These are phyloP conservation scores for Beauveria rudraprayagi DNA, from an alignment of 2,329 filamentous ascomycete genomes.

Conservation along the genomic window DNA sequence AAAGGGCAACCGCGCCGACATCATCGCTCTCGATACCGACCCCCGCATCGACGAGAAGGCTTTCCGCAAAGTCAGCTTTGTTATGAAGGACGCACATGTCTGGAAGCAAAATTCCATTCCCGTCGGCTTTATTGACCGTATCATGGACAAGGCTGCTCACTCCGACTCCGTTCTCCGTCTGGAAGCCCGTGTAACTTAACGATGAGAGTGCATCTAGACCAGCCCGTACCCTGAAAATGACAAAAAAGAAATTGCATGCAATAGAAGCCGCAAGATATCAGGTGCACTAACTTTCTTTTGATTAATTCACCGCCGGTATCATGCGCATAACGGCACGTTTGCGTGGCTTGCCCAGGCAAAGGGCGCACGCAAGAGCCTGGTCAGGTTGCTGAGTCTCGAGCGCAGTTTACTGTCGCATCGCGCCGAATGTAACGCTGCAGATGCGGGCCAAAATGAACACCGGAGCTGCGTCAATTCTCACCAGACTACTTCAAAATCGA, in stretches of 20 bases:
- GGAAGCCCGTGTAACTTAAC: not conserved
- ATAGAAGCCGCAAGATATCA: not conserved
- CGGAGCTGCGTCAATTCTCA: not conserved
- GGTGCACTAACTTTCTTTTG: not conserved
- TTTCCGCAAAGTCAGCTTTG: conserved; percentile 41
- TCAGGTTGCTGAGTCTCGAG: conserved; percentile 6
- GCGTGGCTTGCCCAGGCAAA: not conserved
- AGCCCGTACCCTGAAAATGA: not conserved
- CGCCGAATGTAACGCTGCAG: conserved; percentile 4
- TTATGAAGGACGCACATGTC: conserved; percentile 48
- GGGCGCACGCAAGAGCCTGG: not conserved
- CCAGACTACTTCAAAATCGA: not conserved
- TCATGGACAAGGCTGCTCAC: conserved; percentile 6
- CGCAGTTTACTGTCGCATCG: conserved; percentile 2
- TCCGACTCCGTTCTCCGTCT: not conserved
- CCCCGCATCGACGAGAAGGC: conserved; percentile 31
- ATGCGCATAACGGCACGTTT: not conserved
- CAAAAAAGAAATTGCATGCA: not conserved
- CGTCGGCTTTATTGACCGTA: conserved; percentile 9
- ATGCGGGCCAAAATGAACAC: conserved; percentile 7
- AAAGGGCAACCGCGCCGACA: conserved; percentile 40
- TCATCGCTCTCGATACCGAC: conserved; percentile 40
- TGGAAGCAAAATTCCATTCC: conserved; percentile 33
- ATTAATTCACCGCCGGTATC: not conserved
- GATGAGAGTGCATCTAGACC: not conserved